Base-by-base conservation (phyloP, 2,329 filamentous ascomycete species). In the Ophiocordyceps camponoti-saundersi region DNA sequence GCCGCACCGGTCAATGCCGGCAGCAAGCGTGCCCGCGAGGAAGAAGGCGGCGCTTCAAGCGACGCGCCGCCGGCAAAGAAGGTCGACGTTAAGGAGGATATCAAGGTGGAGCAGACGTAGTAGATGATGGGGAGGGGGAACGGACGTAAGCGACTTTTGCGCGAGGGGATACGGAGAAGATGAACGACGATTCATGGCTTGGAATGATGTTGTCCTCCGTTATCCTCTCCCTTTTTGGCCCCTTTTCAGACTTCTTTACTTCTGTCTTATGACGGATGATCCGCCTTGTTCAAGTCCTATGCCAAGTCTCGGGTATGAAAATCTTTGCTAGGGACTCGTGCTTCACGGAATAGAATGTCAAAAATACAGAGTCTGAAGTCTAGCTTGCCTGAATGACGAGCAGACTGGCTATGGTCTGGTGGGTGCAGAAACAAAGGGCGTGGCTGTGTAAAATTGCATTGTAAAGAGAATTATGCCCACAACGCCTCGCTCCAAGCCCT, bases 21-120 rank as follows among this genome's bases (percentile, higher is more conserved):
- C 53, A 66, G 64, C 58, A 79, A 80, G 67, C 75, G 76, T 47
- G 52, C 64, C 30, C 71, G 74, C 47, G 74, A 78, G 11, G 72
- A 75, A 10, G 73, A 72, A 29, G 65, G 58, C 42, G 32, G 11
- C 12, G 36, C 7, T 20, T 59, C 55, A 29, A 53, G 58, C 4
- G 63, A 58, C n/a, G 67, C 68, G 48, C 73, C 69, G 29, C 65
- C 73, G 3, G 69, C 75, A 20, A 82, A 82, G 70, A 82, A 81
- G 66, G 69, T 78, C 40, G 75, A 81, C 52, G 63, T 58, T 57
- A 75, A 76, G 65, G 58, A 65, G 43, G 60, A 61, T 36, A 52
- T 53, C 45, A 48, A 48, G 26, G 48, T 46, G 18, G 44, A 46
- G 42, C 40, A 36, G 21, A 46, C 30, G 47, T 47, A 44, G 26